Evolutionary conservation across 2,329 filamentous ascomycete species (phyloP).

Genomic region (Phialophora verrucosa): DNA sequence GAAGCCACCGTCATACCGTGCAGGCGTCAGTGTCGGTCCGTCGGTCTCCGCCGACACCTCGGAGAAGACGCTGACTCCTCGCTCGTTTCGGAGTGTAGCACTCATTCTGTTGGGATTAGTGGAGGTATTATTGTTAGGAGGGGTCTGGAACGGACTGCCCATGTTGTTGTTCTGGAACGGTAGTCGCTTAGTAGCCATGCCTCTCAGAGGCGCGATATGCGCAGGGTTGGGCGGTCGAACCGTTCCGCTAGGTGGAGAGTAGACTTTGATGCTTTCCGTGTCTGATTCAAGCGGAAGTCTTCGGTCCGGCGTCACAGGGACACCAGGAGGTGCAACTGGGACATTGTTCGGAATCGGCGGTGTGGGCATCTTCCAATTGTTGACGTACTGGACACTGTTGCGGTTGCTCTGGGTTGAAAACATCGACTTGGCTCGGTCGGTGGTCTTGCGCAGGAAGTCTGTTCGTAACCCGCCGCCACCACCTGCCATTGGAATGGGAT

Average conservation of each 20-base stretch:
- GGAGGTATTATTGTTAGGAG: constrained; percentile 25
- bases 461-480: constrained; percentile 46
- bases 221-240: constrained; percentile 30
- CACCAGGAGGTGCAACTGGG: constrained; percentile 23
- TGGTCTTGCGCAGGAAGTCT: constrained; percentile 50
- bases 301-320: constrained; percentile 43
- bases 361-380: constrained; percentile 40
- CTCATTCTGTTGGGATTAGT: constrained; percentile 15
- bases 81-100: constrained; percentile 21
- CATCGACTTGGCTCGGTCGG: constrained; percentile 39
- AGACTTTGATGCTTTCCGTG: constrained; percentile 55
- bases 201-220: constrained; percentile 35
- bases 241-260: constrained; percentile 49
- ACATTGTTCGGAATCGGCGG: constrained; percentile 36
- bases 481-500: constrained; percentile 35
- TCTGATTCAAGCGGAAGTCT: constrained; percentile 40
- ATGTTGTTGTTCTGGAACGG: constrained; percentile 23
- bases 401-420: constrained; percentile 36
- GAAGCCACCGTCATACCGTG: constrained; percentile 31
- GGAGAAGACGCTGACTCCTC: constrained; percentile 31
- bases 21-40: constrained; percentile 31
- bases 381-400: constrained; percentile 21
- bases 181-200: constrained; percentile 35
- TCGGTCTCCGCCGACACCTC: constrained; percentile 18
- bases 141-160: constrained; percentile 38